A percentile compares a stretch with the other conserved stretches of the same genome.
Evolutionary conservation across 352 stramenopile genomes (phyloP).

Genomic region (Phytophthora macrochlamydospora): DNA sequence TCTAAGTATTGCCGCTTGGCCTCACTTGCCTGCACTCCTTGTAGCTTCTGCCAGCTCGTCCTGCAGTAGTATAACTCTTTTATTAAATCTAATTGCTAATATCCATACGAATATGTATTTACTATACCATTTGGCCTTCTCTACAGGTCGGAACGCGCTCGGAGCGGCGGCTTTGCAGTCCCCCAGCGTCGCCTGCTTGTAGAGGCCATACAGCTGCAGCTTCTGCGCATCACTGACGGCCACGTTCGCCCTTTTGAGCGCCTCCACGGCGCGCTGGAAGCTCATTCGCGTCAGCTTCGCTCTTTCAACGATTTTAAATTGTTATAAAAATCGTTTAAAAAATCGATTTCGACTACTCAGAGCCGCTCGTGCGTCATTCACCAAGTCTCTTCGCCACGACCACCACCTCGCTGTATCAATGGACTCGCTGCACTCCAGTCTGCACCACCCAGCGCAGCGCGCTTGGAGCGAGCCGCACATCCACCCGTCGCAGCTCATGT

Average conservation of each 20-base stretch:
- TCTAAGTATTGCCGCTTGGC: slow-evolving; percentile 62
- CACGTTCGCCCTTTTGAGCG: slow-evolving; percentile 40
- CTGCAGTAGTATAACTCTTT: slow-evolving; percentile 26
- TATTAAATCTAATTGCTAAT: not conserved
- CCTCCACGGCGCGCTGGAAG: slow-evolving; percentile 55
- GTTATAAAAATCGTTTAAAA: not conserved
- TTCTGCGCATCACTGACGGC: slow-evolving; percentile 68
- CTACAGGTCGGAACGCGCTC: slow-evolving; percentile 62
- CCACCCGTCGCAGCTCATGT: slow-evolving; percentile 89
- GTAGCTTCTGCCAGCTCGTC: slow-evolving; percentile 55
- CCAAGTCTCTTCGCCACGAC: slow-evolving; percentile 7
- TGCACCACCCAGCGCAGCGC: slow-evolving; percentile 83
- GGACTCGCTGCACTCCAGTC: slow-evolving; percentile 72
- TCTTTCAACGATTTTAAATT: not conserved
- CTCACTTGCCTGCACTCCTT: slow-evolving; percentile 37
- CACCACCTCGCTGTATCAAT: slow-evolving; percentile 5
- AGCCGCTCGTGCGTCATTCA: slow-evolving; percentile 22
- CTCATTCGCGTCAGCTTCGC: not conserved
- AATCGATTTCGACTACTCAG: not conserved
- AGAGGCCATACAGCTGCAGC: slow-evolving; percentile 78
- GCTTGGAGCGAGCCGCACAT: slow-evolving; percentile 88
- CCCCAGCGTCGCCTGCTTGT: slow-evolving; percentile 77
- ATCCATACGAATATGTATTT: not conserved
- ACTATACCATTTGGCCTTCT: slow-evolving; percentile 64
- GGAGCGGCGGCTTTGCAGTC: slow-evolving; percentile 62